Evolutionary conservation across 805 yeast genomes (phyloP), one percentile per base, ranked within the genome.

Genomic region (Cephaloascus fragrans): DNA sequence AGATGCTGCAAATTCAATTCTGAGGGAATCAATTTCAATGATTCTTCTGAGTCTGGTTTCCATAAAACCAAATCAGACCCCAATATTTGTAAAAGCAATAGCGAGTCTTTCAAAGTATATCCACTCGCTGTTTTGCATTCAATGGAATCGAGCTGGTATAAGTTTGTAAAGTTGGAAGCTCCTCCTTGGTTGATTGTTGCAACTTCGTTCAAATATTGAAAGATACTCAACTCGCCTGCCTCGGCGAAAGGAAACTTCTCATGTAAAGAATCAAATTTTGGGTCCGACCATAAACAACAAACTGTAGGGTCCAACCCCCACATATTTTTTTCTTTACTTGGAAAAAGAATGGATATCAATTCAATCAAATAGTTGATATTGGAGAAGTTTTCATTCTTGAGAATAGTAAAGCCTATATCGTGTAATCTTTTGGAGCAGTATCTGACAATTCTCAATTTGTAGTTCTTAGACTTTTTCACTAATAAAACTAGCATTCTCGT

Each of bases 351-450:
- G 12, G 10, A 8, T 8, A 39, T 19, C 8, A 39, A 31, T 32
- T 41, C 40, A 20, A 39, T 32, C 9, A 44, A 17, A n/a, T 37
- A 35, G 35, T 41, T 41, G 31, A 19, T 33, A 23, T 36, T 36
- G 16, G 42, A 37, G 29, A 44, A 44, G 32, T 39, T 36, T 9
- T 35, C 18, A 29, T 41, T 39, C 37, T 23, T 26, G 31, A 35
- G 32, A n/a, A 29, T 26, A 19, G 19, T 34, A 18, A 26, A 20
- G 10, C 17, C 16, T 2, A 33, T 16, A 14, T 16, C 3, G 18
- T 10, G 6, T 8, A 8, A 23, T 6, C 6, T 23, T 23, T 6
- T 6, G 12, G 28, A 12, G 12, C 6, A 23, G 6, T 8, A 23
- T 12, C 12, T 23, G 28, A 12, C 28, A 12, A 23, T 12, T 23